Base-by-base conservation (phyloP, 192 early-diverging fungal species). In the Neocallimastix lanati region DNA sequence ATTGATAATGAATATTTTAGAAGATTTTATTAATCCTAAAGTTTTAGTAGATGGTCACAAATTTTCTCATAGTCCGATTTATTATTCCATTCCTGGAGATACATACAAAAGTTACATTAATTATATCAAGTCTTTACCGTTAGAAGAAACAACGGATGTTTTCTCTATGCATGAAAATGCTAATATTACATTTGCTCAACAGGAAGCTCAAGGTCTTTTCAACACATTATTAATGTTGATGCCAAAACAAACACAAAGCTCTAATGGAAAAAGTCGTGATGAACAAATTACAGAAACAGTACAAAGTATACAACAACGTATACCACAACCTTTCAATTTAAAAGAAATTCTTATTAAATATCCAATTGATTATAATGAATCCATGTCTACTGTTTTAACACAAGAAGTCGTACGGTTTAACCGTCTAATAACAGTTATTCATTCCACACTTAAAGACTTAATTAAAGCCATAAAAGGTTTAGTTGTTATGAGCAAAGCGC, bases 391-490 rank as follows among this genome's bases (percentile, higher is more conserved):
- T 16, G 88, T 90, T 13, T 79, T 90, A 35, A 82, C 84, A 27
- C 88, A 90, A 78, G 88, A 90, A 79, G 88, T 90, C 50, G 87
- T 90, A 77, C 82, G 88, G n/a, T 90, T 88, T 82, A 90, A 90
- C 82, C 77, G 84, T 15, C 82, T 90, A 16, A 78, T 90, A 28
- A 38, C 67, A 14, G 82, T 82, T n/a, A 90, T 90, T 40, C 88
- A 89, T 78, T 36, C 81, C n/a, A 85, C 87, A 6, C 78, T 90
- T 27, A 83, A 84, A 27, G 88, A 90, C 77, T 77, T 90, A 18
- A 78, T 81, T 13, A 90, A 89, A 77, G 88, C 88, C 0, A 78
- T 90, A 5, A 86, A 87, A 77, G 88, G 88, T 30, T 79, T 90
- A 28, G 88, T 90, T 1, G 88, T 90, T 29, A 86, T 90, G 86